Base-by-base conservation (phyloP, 768 basidiomycete genomes). In the Sarcodon aspratus region DNA sequence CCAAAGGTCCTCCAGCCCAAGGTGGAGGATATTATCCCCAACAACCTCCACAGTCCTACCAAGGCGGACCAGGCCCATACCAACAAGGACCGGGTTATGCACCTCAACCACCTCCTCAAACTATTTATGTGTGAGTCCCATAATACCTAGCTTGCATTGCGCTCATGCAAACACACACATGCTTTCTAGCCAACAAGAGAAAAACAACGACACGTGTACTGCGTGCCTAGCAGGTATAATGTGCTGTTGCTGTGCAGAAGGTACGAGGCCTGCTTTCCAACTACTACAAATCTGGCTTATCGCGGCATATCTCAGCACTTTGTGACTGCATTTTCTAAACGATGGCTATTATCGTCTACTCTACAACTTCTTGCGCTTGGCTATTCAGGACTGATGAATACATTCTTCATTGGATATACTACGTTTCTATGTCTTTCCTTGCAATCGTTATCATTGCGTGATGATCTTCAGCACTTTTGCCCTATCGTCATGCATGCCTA, bases 221-320 rank as follows among this genome's bases (percentile, higher is more conserved):
- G 82, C 83, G 11, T 87, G 85, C 62, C 65, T 82, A 58, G 79
- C 82, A 17, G 79, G 75, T 50, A 64, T 73, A 9, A 76, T 72
- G 53, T 63, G 79, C 56, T 86, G 83, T 62, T 86, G 82, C 64
- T 82, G 79, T 58, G 78, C 78, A n/a, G 83, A 86, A 67, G 80
- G 80, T 82, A 53, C 51, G 78, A 63, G 13, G 5, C 21, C 21
- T 27, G 21, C 21, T 27, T 27, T 27, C 21, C 2, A 27, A 5
- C 21, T 27, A 27, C 21, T 27, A 27, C 21, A 27, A 27, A 27
- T n/a, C n/a, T n/a, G 21, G 21, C 21, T 27, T 27, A 27, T 27
- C 21, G 21, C 21, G 21, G 21, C 21, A 42, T 13, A 13, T 13
- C 11, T 5, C 13, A 13, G 40, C 21, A 27, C 21, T 27, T 27